phyloP scores from a whole-genome alignment of 148 eudicot genomes.

The Chenopodium formosanum region DNA sequence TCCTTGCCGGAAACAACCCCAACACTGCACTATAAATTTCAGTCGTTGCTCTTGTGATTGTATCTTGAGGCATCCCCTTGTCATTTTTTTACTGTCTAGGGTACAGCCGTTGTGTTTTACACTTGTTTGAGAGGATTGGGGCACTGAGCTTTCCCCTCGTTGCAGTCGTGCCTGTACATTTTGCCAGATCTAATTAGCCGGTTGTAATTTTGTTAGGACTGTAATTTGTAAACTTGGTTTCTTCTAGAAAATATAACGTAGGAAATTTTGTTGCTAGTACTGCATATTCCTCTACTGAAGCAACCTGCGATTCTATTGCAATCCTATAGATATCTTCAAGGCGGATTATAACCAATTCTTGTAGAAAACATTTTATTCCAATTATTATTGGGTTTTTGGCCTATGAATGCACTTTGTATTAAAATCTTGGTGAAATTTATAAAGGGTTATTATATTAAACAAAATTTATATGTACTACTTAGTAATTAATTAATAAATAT shows the following conservation, averaged over 20 bases:
- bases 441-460: too few relatives aligned
- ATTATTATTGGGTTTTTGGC: too few relatives aligned
- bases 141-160: neutral
- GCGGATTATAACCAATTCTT: too few relatives aligned
- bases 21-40: constrained; percentile 54
- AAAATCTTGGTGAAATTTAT: too few relatives aligned
- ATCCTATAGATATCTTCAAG: too few relatives aligned
- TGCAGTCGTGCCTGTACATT: neutral
- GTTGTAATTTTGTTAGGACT: constrained; percentile 23
- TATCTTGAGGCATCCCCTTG: neutral
- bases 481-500: too few relatives aligned
- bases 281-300: neutral
- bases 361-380: too few relatives aligned
- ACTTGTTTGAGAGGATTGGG: neutral
- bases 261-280: neutral
- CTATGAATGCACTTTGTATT: too few relatives aligned
- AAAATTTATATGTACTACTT: too few relatives aligned
- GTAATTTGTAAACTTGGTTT: neutral
- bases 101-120: neutral
- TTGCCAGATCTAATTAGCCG: neutral
- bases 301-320: neutral
- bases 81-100: neutral
- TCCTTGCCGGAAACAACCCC: constrained; percentile 96
- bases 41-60: constrained; percentile 2
- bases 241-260: too few relatives aligned